Base-by-base conservation (phyloP, 352 stramenopile species). In the Globisporangium spiculum region DNA sequence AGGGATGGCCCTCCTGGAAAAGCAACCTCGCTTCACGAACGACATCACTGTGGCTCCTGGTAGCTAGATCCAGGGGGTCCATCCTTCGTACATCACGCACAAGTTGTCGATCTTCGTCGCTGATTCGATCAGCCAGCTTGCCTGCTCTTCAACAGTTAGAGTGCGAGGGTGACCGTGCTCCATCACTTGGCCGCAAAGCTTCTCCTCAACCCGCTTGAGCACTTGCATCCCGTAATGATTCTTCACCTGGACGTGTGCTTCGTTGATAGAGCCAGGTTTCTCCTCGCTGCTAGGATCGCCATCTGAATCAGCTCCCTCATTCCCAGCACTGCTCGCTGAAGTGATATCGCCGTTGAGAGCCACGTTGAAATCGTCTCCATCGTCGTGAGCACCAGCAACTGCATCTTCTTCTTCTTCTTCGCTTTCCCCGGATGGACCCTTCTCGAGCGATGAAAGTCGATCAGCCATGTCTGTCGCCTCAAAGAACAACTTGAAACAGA, bases 21-120 rank as follows among this genome's bases (percentile, higher is more conserved):
- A 52, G 44, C 18, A 24, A 24, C 7, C 44, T 24, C 44, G 22
- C 44, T 52, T 24, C 44, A 52, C 20, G 12, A 46, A 46, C 12
- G 12, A 20, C 4, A 46, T 52, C 16, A 2, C 32, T 14, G 24
- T 36, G 14, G 8, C 2, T 24, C 24, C 26, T 30, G 9, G 18
- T 4, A 34, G 12, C 30, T 84, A 96, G 63, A 96, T 96, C 88
- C 88, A 96, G 22, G 88, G 87, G 3, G 87, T 96, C 88, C 88
- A 96, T 24, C 88, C 88, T 81, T 96, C 88, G 67, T 96, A 96
- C 88, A 96, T 96, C 60, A 92, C 78, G 50, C 85, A 93, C 4
- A 96, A 72, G 63, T 96, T 96, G 75, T 96, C 87, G 0, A 77
- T 77, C 38, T 84, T 92, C 0, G 87, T 93, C 9, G 88, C 85